These are phyloP conservation scores for Paramecium primaurelia DNA, from an alignment of 73 alveolate species.

Conservation along the genomic window DNA sequence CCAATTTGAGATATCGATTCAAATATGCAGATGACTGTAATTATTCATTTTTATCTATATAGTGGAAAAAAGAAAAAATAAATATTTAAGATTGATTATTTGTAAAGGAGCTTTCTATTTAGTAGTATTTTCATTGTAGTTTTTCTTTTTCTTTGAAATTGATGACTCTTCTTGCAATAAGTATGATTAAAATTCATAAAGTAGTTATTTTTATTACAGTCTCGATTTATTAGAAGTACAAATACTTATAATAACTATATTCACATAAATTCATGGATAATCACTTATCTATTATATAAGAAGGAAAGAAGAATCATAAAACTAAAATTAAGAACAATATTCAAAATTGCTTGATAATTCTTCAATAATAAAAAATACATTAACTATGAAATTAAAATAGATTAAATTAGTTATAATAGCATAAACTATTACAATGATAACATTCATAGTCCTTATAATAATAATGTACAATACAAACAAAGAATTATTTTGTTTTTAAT, in stretches of 20 bases:
- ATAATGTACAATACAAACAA: background rate
- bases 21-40: background rate
- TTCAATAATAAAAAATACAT: background rate
- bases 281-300: background rate
- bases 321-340: background rate
- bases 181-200: background rate
- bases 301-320: background rate
- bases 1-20: constrained; percentile 15
- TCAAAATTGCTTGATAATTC: background rate
- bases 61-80: background rate
- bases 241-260: background rate
- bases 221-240: background rate
- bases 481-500: background rate
- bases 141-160: background rate
- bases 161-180: background rate
- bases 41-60: background rate
- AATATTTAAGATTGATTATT: background rate
- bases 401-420: background rate
- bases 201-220: constrained; percentile 1
- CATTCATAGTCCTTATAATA: background rate
- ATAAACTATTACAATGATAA: background rate
- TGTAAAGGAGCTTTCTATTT: background rate
- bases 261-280: background rate
- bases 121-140: background rate
- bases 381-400: background rate